These are phyloP conservation scores for Cucurbita argyrosperma DNA, from an alignment of 306 rosid genomes.

Conservation along the genomic window DNA sequence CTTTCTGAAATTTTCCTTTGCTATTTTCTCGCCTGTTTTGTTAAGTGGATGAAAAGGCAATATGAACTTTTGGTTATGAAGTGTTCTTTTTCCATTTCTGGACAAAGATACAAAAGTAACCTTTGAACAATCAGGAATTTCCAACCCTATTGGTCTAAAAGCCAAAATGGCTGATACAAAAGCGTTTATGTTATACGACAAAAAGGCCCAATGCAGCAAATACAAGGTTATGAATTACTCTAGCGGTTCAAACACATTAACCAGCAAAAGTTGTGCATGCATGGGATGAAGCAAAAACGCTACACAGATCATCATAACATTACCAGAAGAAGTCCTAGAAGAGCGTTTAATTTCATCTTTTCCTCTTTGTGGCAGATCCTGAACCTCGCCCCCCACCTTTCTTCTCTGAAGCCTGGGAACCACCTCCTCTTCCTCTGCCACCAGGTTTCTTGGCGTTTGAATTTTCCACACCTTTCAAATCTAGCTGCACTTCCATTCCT, in stretches of 20 bases:
- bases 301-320: background rate
- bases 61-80: background rate
- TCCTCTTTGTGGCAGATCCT: constrained; percentile 58
- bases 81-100: background rate
- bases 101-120: background rate
- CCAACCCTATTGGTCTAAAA: background rate
- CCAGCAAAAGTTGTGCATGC: background rate
- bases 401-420: constrained; percentile 32
- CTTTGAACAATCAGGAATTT: background rate
- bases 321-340: background rate
- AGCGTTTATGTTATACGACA: background rate
- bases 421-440: constrained; percentile 54
- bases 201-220: background rate
- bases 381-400: constrained; percentile 44
- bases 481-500: constrained; percentile 67
- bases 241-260: background rate
- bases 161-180: background rate
- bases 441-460: constrained; percentile 48
- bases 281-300: background rate
- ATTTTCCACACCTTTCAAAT: constrained; percentile 55
- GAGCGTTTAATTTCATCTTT: constrained; percentile 31
- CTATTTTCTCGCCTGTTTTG: background rate
- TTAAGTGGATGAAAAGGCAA: background rate
- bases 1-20: background rate
- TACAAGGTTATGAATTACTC: background rate